A percentile compares a stretch with the other conserved stretches of the same genome.
phyloP scores from a whole-genome alignment of 2,329 filamentous ascomycete genomes.

The Metarhizium robertsii region DNA sequence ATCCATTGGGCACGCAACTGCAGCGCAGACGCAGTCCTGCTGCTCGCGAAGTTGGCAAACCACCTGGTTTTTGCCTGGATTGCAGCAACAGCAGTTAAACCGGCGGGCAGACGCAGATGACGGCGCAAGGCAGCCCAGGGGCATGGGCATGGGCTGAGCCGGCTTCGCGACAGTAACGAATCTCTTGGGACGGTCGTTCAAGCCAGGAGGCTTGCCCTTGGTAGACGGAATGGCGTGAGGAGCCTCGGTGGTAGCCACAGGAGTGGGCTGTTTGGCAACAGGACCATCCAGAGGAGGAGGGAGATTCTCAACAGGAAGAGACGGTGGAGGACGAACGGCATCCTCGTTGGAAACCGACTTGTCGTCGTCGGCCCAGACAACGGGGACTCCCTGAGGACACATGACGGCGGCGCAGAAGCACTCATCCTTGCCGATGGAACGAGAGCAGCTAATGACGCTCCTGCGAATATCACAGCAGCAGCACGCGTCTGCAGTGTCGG shows the following conservation, averaged over 20 bases:
- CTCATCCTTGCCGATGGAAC: conserved; percentile 3
- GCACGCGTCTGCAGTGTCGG: conserved; percentile 5
- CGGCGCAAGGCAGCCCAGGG: not conserved
- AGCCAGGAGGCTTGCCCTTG: not conserved
- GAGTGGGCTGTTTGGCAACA: not conserved
- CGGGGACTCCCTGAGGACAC: conserved; percentile 14
- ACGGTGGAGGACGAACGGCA: not conserved
- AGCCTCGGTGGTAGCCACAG: not conserved
- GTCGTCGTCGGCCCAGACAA: conserved; percentile 1
- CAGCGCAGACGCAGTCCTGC: conserved; percentile 13
- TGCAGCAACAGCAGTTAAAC: conserved; percentile 14
- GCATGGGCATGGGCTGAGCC: not conserved
- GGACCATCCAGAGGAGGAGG: not conserved
- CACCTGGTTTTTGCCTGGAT: conserved; percentile 8
- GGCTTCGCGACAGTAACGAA: not conserved
- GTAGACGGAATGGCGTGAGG: not conserved
- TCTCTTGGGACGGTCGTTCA: not conserved
- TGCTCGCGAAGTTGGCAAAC: conserved; percentile 10
- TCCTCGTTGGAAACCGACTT: not conserved
- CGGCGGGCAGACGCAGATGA: not conserved
- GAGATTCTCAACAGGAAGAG: too few relatives aligned
- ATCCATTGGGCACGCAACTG: conserved; percentile 6
- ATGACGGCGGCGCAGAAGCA: conserved; percentile 12
- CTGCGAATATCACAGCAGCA: conserved; percentile 15
- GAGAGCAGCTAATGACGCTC: conserved; percentile 7